Percentiles rank a stretch among this genome's conserved stretches.
Conservation (phyloP, 805 yeast species). For the Candida krabiensis region DNA sequence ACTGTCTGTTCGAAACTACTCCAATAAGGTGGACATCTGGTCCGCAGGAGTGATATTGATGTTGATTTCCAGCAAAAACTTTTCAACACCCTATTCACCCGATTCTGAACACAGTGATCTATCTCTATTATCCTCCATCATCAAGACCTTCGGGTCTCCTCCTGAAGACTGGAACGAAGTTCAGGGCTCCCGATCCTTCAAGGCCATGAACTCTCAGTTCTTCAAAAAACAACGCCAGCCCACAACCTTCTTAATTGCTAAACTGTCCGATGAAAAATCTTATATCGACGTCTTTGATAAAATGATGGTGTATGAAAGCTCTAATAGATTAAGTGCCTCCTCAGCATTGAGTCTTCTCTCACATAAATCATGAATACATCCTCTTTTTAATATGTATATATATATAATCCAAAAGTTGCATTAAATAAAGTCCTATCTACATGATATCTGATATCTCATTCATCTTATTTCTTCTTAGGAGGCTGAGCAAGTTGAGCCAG, state of each 20-base stretch:
- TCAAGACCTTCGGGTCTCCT: conserved; percentile 66
- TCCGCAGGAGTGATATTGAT: conserved; percentile 62
- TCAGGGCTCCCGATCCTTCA: conserved; percentile 36
- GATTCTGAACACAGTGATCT: conserved; percentile 55
- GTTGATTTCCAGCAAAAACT: conserved; percentile 44
- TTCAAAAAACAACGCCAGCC: conserved; percentile 23
- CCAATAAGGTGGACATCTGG: conserved; percentile 68
- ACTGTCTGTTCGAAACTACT: conserved; percentile 57
- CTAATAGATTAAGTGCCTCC: conserved; percentile 31
- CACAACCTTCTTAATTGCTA: conserved; percentile 35
- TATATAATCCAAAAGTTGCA: too few relatives aligned
- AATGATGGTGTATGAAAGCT: conserved; percentile 45
- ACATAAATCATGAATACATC: too few relatives aligned
- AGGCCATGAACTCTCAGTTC: conserved; percentile 31
- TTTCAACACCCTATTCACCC: conserved; percentile 37
- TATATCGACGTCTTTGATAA: conserved; percentile 34
- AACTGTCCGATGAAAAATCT: conserved; percentile 19
- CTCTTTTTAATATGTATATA: too few relatives aligned
- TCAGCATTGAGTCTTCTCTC: conserved; percentile 18
- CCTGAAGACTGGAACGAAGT: conserved; percentile 46
- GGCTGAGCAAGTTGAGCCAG: conserved; percentile 22
- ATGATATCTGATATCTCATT: neutral
- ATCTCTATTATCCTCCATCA: conserved; percentile 52
- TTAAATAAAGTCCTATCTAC: too few relatives aligned
- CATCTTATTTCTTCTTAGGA: neutral